Base-by-base conservation (phyloP, 73 alveolate genomes). In the Paramecium caudatum region DNA sequence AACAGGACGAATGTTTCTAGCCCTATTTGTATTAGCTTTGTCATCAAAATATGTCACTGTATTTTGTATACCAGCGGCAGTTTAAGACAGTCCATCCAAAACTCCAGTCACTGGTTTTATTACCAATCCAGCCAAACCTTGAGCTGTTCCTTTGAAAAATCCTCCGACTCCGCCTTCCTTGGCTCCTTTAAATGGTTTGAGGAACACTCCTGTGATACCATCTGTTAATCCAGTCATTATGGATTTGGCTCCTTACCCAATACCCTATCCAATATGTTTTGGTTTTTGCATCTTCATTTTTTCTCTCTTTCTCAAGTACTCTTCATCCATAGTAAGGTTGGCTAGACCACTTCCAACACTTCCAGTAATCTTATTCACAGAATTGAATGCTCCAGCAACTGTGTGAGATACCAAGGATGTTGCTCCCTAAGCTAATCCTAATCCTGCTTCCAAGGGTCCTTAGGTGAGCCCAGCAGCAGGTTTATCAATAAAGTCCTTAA, bases 371-470 rank as follows among this genome's bases (percentile, higher is more conserved):
- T 83, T 83, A 62, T 83, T 83, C 1, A 83, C 91, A 36, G 91
- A 83, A 25, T 61, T 83, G 15, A 83, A 55, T 17, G 91, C 91
- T 83, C 91, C 91, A 1, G 84, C 83, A 19, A 83, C 61, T 6
- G 91, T 83, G 39, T 83, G 78, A 1, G 30, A 45, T 15, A 83
- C 69, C 36, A 83, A 50, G 5, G 91, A 83, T 9, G 70, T 15
- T 15, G 91, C 91, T 32, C 91, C 91, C 19, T 83, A 34, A 23
- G 82, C 62, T 49, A 83, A 55, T 45, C 91, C 91, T 8, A 83
- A 55, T n/a, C 91, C 91, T 17, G 85, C 91, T 36, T 83, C 91
- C 17, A 83, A 65, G 36, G 91, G 91, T 3, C 91, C 91, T 83
- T 49, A 55, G 1, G 82, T 70, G 4, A 83, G 61, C 3, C 91